Percentiles rank a stretch among this genome's conserved stretches.
Conservation (phyloP, 2,329 filamentous ascomycete genomes). For the Colletotrichum paranaense region DNA sequence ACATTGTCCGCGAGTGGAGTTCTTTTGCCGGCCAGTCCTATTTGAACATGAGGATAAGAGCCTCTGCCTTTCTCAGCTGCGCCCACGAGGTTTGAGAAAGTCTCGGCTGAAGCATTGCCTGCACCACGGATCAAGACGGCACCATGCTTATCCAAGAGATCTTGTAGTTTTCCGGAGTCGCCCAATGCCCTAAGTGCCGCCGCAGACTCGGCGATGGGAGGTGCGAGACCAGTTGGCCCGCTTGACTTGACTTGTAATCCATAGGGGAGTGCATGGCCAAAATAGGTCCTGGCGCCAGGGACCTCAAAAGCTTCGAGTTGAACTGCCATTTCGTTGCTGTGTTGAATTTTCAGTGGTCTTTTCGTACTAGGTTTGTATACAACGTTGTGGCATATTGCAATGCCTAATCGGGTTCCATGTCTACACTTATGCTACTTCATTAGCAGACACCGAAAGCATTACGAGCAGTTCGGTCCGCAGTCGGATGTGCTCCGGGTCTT, state of each 20-base stretch:
- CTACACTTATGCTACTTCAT: neutral
- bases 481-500: neutral
- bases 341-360: neutral
- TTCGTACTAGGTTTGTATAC: neutral
- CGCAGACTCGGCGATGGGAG: conserved; percentile 15
- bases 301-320: conserved; percentile 30
- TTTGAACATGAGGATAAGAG: conserved; percentile 44
- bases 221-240: neutral
- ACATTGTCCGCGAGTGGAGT: conserved; percentile 35
- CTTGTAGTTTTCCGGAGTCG: conserved; percentile 31
- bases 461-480: neutral
- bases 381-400: neutral
- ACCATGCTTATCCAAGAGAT: conserved; percentile 26
- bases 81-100: conserved; percentile 36
- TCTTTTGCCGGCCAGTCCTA: conserved; percentile 37
- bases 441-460: neutral
- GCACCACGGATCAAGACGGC: conserved; percentile 33
- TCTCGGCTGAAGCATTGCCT: conserved; percentile 32
- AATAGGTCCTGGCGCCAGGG: conserved; percentile 31
- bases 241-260: conserved; percentile 24
- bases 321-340: conserved; percentile 11
- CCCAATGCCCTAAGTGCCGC: conserved; percentile 17
- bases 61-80: conserved; percentile 31
- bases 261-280: conserved; percentile 24
- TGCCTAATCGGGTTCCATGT: neutral